Percentiles rank a stretch among this genome's conserved stretches.
Evolutionary conservation across 371 early-diverging fungal genomes (phyloP).

Genomic region (Zychaea mexicana): DNA sequence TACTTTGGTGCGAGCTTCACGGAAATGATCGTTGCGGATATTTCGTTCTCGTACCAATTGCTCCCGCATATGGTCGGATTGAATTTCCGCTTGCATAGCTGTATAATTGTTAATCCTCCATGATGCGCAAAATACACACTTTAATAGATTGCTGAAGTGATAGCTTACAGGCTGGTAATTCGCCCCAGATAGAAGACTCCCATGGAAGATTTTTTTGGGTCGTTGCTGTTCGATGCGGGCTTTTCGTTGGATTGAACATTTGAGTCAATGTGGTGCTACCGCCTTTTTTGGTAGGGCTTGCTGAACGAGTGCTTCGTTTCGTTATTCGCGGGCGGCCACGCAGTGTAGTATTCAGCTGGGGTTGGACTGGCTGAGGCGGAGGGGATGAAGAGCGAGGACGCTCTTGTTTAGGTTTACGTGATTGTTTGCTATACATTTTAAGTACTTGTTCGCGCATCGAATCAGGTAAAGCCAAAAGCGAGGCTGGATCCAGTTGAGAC

Average conservation of each 20-base stretch:
- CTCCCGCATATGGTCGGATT: constrained; percentile 13
- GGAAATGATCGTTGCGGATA: constrained; percentile 13
- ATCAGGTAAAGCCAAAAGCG: constrained; percentile 45
- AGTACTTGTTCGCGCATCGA: constrained; percentile 40
- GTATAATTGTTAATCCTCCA: background rate
- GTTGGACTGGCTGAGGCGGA: background rate
- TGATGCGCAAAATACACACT: background rate
- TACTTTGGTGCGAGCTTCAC: constrained; percentile 12
- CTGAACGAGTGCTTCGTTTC: background rate
- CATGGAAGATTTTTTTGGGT: background rate
- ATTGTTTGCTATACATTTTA: constrained; percentile 31
- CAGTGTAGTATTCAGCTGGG: background rate
- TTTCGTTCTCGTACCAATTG: constrained; percentile 10
- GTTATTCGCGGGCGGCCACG: background rate
- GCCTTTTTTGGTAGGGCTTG: background rate
- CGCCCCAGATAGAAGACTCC: constrained; percentile 31
- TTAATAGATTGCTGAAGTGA: background rate
- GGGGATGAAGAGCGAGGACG: background rate
- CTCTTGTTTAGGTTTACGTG: background rate
- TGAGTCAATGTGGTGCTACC: constrained; percentile 2
- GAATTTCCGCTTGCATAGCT: constrained; percentile 23
- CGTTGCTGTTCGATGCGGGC: background rate
- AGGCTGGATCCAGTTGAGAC: constrained; percentile 54
- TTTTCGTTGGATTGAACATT: background rate
- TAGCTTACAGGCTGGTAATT: constrained; percentile 30